Conservation (phyloP, 352 stramenopile genomes). For the Phytopythium litorale region DNA sequence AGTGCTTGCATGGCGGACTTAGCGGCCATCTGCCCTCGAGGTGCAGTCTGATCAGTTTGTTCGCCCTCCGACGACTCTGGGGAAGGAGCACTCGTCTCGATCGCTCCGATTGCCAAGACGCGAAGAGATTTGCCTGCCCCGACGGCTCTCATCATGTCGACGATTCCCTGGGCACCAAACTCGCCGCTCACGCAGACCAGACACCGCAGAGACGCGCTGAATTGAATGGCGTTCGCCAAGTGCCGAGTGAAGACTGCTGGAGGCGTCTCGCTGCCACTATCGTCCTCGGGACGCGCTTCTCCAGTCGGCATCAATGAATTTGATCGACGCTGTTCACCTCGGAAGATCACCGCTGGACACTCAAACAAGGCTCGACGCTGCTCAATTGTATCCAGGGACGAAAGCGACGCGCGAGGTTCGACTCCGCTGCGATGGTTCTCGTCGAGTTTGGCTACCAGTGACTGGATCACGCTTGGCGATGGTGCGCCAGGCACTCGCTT, state of each 20-base stretch:
- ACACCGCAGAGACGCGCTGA: conserved; percentile 34
- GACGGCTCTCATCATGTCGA: conserved; percentile 32
- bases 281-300: background rate
- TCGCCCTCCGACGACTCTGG: background rate
- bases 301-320: background rate
- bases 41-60: background rate
- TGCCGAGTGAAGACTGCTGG: conserved; percentile 18
- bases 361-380: conserved; percentile 54
- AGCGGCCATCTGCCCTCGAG: conserved; percentile 9
- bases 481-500: conserved; percentile 16
- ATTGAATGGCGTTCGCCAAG: conserved; percentile 43
- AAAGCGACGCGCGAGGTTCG: conserved; percentile 24
- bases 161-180: conserved; percentile 22
- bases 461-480: conserved; percentile 24
- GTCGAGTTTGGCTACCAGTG: conserved; percentile 25
- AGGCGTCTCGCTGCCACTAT: background rate
- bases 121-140: conserved; percentile 38
- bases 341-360: conserved; percentile 34
- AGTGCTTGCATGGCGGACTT: conserved; percentile 29
- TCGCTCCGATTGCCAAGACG: conserved; percentile 36
- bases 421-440: conserved; percentile 15
- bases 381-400: conserved; percentile 19
- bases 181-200: conserved; percentile 32
- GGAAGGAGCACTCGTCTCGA: conserved; percentile 12
- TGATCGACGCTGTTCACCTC: background rate